A percentile compares a stretch with the other conserved stretches of the same genome.
These are phyloP conservation scores for Modicella reniformis DNA, from an alignment of 371 early-diverging fungal species.

Conservation along the genomic window DNA sequence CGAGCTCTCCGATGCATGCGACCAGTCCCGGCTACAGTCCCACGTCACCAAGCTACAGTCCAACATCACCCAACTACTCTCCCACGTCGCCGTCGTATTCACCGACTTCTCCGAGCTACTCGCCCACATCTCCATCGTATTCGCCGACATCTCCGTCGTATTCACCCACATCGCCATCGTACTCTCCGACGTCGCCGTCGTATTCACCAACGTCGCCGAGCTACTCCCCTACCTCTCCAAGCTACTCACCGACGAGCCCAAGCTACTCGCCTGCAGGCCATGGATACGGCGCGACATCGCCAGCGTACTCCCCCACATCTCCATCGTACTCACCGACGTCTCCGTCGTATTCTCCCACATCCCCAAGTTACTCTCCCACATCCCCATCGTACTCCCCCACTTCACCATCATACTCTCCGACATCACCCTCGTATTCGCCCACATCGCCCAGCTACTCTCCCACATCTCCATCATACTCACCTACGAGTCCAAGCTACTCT, in stretches of 20 bases:
- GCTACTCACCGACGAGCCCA: slow-evolving; percentile 73
- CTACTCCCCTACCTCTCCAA: slow-evolving; percentile 69
- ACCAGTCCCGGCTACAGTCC: slow-evolving; percentile 69
- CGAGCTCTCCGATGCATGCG: slow-evolving; percentile 68
- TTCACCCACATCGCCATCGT: slow-evolving; percentile 85
- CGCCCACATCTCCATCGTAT: slow-evolving; percentile 72
- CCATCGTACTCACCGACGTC: slow-evolving; percentile 87
- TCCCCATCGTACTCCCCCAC: slow-evolving; percentile 55
- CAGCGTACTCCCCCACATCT: slow-evolving; percentile 80
- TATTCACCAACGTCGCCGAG: slow-evolving; percentile 81
- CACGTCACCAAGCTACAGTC: slow-evolving; percentile 79
- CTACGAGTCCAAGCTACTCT: not conserved
- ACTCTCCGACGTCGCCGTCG: slow-evolving; percentile 78
- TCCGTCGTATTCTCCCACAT: slow-evolving; percentile 65
- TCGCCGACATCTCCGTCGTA: slow-evolving; percentile 75
- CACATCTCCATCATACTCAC: not conserved
- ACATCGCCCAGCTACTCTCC: not conserved
- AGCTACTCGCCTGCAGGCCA: slow-evolving; percentile 74
- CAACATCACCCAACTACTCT: slow-evolving; percentile 66
- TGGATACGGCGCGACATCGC: slow-evolving; percentile 65
- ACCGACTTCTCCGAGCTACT: slow-evolving; percentile 78
- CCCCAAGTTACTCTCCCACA: slow-evolving; percentile 80
- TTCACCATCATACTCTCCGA: slow-evolving; percentile 5
- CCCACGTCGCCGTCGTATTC: slow-evolving; percentile 49
- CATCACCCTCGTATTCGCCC: not conserved